Base-by-base conservation (phyloP, 257 asterid species). In the Haberlea rhodopensis region DNA sequence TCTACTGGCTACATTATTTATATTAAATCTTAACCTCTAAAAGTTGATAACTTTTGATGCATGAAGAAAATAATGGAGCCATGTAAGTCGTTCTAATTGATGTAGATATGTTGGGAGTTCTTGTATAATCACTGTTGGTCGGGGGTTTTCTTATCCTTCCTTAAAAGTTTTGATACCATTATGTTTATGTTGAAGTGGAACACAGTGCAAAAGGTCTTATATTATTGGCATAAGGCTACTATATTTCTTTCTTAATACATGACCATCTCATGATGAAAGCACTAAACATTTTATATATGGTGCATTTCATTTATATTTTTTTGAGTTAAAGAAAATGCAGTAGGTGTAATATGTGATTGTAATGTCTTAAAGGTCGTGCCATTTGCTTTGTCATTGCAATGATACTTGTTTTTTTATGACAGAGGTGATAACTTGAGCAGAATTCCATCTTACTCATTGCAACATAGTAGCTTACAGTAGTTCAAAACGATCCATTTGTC, bases 351-450 rank as follows among this genome's bases (percentile, higher is more conserved):
- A n/a, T n/a, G n/a, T n/a, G n/a, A n/a, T n/a, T n/a, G n/a, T n/a
- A n/a, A n/a, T n/a, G n/a, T n/a, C n/a, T n/a, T n/a, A n/a, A n/a
- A n/a, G n/a, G n/a, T n/a, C n/a, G n/a, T n/a, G n/a, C n/a, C n/a
- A n/a, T n/a, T n/a, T n/a, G n/a, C n/a, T n/a, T n/a, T n/a, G n/a
- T n/a, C n/a, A n/a, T n/a, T n/a, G 32, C n/a, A 32, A 60, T 53
- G 66, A 57, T 45, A 63, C 52, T 57, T 75, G 63, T 75, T 72
- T 72, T 62, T 62, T n/a, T n/a, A 34, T 57, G 83, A 82, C 94
- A 92, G 99, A 92, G 91, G 99, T 92, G 81, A 92, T 92, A 81
- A 92, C 99, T 69, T 92, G 96, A 51, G 97, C 99, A 49, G 97
- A 89, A 69, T 92, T 92, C 76, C 99, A 92, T 77, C 99, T 97